These are phyloP conservation scores for Umbilicaria muhlenbergii DNA, from an alignment of 495 filamentous ascomycete genomes.

Conservation along the genomic window DNA sequence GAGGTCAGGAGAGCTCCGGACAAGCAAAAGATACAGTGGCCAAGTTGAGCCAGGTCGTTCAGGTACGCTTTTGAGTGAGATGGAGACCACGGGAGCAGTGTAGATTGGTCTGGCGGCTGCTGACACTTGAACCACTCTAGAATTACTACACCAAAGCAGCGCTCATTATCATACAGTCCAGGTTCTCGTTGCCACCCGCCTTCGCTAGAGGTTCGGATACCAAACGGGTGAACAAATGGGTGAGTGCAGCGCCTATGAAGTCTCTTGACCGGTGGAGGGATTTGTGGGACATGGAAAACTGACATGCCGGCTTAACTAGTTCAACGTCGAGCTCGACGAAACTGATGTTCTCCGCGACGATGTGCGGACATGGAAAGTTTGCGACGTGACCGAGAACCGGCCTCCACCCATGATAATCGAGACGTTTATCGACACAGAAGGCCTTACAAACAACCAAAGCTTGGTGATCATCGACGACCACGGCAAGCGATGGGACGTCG, in stretches of 20 bases:
- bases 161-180: conserved; percentile 66
- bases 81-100: neutral
- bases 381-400: conserved; percentile 57
- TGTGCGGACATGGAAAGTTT: conserved; percentile 60
- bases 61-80: conserved; percentile 37
- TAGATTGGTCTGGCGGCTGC: conserved; percentile 4
- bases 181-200: conserved; percentile 51
- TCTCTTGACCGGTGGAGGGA: neutral
- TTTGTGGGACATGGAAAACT: conserved; percentile 8
- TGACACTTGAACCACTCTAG: conserved; percentile 25
- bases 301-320: conserved; percentile 33
- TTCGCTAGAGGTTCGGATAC: conserved; percentile 39
- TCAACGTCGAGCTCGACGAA: conserved; percentile 87
- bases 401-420: conserved; percentile 85
- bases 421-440: conserved; percentile 69
- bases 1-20: conserved; percentile 19
- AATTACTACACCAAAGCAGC: conserved; percentile 86
- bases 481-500: conserved; percentile 84
- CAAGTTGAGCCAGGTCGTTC: conserved; percentile 80
- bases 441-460: conserved; percentile 70
- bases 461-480: conserved; percentile 75
- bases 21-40: conserved; percentile 42
- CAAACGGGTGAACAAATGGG: conserved; percentile 80
- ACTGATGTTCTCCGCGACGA: conserved; percentile 72
- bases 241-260: conserved; percentile 30